Conservation (phyloP, 2,329 filamentous ascomycete genomes). For the Fusarium chuoi region DNA sequence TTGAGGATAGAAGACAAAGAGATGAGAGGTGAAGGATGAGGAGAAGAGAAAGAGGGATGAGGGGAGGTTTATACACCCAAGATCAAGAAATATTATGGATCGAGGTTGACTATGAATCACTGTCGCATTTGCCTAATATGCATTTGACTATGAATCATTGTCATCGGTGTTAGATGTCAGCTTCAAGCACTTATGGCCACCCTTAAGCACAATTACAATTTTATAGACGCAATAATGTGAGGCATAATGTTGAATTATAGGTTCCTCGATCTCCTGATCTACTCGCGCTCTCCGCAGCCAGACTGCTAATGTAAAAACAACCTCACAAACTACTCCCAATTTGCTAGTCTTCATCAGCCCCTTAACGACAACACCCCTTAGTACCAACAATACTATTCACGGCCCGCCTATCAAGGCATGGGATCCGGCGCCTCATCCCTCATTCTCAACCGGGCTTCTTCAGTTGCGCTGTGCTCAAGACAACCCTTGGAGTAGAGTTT, state of each 20-base stretch:
- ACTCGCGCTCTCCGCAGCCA: neutral
- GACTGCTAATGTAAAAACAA: neutral
- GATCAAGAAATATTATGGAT: fast-evolving
- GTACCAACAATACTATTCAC: neutral
- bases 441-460: too few species aligned
- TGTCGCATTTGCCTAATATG: neutral
- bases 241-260: neutral
- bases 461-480: neutral
- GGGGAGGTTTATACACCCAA: neutral
- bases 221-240: neutral
- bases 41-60: neutral
- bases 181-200: neutral
- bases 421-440: too few species aligned
- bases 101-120: neutral
- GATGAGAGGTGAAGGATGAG: neutral
- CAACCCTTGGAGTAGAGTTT: neutral
- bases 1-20: neutral
- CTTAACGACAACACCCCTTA: too few species aligned
- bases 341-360: neutral
- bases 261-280: neutral
- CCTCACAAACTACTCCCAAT: neutral
- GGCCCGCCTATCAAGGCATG: too few species aligned
- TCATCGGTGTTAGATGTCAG: neutral
- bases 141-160: neutral
- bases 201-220: neutral